Conservation (phyloP, 2,329 filamentous ascomycete species). For the Fusarium xylarioides region DNA sequence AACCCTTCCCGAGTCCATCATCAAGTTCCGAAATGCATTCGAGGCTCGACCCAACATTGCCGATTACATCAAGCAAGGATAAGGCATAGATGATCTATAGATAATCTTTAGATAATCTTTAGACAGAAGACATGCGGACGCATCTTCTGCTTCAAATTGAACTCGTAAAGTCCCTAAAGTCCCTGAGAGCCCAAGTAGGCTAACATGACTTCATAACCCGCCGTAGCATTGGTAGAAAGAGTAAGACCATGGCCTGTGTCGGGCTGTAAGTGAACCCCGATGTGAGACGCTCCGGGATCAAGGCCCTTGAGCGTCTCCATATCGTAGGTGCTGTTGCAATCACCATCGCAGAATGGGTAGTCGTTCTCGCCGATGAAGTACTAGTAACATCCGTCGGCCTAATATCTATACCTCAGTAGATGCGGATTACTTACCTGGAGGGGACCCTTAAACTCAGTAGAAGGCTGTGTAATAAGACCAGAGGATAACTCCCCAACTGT, state of each 20-base stretch:
- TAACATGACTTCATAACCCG: background rate
- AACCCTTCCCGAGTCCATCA: background rate
- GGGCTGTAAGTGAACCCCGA: background rate
- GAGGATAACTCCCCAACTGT: background rate
- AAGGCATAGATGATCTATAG: accelerated
- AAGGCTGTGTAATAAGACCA: accelerated
- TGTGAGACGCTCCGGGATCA: background rate
- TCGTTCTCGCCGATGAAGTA: background rate
- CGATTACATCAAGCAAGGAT: background rate
- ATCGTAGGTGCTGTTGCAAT: background rate
- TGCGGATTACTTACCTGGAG: background rate
- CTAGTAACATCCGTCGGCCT: background rate
- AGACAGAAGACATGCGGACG: no score
- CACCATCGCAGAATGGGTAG: background rate
- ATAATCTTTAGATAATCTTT: no score
- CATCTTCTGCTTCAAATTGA: no score
- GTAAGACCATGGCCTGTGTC: background rate
- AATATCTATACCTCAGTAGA: accelerated
- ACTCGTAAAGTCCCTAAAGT: background rate
- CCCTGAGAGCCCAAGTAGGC: background rate
- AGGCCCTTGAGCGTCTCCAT: background rate
- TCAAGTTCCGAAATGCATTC: background rate
- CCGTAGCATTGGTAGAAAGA: background rate
- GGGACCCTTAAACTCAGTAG: background rate
- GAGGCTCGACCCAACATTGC: conserved; percentile 2